Conservation (phyloP, 306 rosid genomes). For the Begonia fuchsioides region DNA sequence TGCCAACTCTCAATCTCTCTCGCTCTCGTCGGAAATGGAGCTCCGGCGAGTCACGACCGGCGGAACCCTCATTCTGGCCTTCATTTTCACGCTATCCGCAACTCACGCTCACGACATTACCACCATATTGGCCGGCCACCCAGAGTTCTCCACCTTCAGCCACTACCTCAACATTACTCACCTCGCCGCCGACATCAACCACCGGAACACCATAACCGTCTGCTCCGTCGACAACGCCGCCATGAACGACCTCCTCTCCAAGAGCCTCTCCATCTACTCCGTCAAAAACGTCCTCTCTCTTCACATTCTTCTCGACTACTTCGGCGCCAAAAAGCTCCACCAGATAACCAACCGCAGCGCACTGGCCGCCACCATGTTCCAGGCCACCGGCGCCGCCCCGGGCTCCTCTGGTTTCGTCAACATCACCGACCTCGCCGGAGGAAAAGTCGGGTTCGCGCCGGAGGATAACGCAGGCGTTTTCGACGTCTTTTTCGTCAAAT, state of each 20-base stretch:
- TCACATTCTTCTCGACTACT: constrained; percentile 73
- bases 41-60: constrained; percentile 13
- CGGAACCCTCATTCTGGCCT: constrained; percentile 9
- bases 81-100: constrained; percentile 4
- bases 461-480: constrained; percentile 35
- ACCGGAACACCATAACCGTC: constrained; percentile 49
- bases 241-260: constrained; percentile 39
- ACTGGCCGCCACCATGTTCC: constrained; percentile 64
- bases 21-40: constrained; percentile 17
- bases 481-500: constrained; percentile 42
- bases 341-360: constrained; percentile 88
- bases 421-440: constrained; percentile 69
- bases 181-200: constrained; percentile 56
- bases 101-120: constrained; percentile 51
- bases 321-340: constrained; percentile 83
- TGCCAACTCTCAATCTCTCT: neutral
- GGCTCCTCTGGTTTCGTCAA: constrained; percentile 68
- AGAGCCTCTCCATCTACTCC: constrained; percentile 35
- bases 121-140: constrained; percentile 34
- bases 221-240: constrained; percentile 77
- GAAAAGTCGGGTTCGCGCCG: constrained; percentile 62
- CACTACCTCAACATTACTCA: constrained; percentile 53
- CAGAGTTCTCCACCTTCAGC: constrained; percentile 61
- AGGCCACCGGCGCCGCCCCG: constrained; percentile 62
- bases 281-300: constrained; percentile 74